Percentiles rank a stretch among this genome's conserved stretches.
phyloP scores from a whole-genome alignment of 106 monocot species.

The Agapanthus africanus region DNA sequence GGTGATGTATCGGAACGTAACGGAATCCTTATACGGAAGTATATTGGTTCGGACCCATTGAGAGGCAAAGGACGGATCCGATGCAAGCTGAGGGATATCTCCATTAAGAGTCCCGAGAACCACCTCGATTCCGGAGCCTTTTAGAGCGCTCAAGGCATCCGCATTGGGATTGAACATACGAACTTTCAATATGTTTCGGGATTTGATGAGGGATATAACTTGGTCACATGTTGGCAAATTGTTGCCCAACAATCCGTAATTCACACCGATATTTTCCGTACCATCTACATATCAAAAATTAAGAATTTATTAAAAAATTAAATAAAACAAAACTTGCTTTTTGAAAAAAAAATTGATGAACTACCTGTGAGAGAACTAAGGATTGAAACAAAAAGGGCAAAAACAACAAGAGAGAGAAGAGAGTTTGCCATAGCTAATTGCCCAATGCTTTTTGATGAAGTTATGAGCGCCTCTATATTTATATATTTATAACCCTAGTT shows the following conservation, averaged over 20 bases:
- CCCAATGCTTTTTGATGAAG: too few species aligned
- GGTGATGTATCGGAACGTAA: constrained; percentile 3
- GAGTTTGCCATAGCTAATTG: background rate
- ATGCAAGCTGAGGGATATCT: constrained; percentile 15
- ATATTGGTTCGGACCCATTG: constrained; percentile 23
- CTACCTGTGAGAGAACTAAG: background rate
- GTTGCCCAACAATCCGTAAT: constrained; percentile 27
- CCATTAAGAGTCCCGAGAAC: constrained; percentile 15
- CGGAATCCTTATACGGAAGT: background rate
- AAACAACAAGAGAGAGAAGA: background rate
- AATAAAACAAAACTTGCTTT: background rate
- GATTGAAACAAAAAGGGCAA: background rate
- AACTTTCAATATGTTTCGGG: constrained; percentile 9
- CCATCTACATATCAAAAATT: background rate
- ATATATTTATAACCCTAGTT: too few species aligned
- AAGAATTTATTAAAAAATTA: background rate
- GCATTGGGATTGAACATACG: constrained; percentile 20
- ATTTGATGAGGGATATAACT: constrained; percentile 18
- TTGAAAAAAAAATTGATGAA: too few species aligned
- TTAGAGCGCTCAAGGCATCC: constrained; percentile 11
- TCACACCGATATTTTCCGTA: constrained; percentile 15
- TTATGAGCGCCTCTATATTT: too few species aligned
- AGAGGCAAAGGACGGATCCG: constrained; percentile 6
- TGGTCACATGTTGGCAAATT: constrained; percentile 18
- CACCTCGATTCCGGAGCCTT: constrained; percentile 15